Evolutionary conservation across 305 asterid species (phyloP).

Genomic region (Lippia alba): DNA sequence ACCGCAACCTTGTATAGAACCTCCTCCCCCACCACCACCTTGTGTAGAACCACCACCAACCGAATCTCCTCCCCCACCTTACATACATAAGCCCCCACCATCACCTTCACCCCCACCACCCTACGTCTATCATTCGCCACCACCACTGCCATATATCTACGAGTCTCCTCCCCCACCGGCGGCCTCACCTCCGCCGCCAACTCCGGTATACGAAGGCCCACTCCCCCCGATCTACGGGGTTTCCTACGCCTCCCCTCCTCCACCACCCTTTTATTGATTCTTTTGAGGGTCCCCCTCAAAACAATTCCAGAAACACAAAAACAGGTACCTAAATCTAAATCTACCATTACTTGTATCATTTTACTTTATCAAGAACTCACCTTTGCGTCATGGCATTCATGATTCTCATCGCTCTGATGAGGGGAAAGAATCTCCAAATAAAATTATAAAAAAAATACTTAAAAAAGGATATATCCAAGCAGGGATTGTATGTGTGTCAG

Average conservation of each 20-base stretch:
- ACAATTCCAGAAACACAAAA: constrained; percentile 36
- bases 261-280: constrained; percentile 87
- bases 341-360: constrained; percentile 40
- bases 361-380: constrained; percentile 33
- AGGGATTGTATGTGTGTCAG: constrained; percentile 35
- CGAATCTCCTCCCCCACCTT: constrained; percentile 51
- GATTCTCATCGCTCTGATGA: constrained; percentile 48
- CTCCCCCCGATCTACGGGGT: constrained; percentile 74
- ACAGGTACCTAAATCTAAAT: constrained; percentile 43
- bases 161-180: too few species aligned
- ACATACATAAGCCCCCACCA: constrained; percentile 44
- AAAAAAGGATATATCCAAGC: too few species aligned
- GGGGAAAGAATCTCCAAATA: constrained; percentile 21
- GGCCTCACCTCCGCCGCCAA: constrained; percentile 44
- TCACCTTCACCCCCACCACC: constrained; percentile 57
- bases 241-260: constrained; percentile 87
- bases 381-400: constrained; percentile 39
- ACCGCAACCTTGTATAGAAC: constrained; percentile 53
- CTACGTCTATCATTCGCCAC: too few species aligned
- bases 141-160: constrained; percentile 32
- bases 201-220: constrained; percentile 80
- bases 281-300: constrained; percentile 57
- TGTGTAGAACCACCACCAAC: constrained; percentile 76
- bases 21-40: constrained; percentile 67
- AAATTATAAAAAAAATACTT: neutral